phyloP scores from a whole-genome alignment of 495 filamentous ascomycete species.

The Lichina pygmaea region DNA sequence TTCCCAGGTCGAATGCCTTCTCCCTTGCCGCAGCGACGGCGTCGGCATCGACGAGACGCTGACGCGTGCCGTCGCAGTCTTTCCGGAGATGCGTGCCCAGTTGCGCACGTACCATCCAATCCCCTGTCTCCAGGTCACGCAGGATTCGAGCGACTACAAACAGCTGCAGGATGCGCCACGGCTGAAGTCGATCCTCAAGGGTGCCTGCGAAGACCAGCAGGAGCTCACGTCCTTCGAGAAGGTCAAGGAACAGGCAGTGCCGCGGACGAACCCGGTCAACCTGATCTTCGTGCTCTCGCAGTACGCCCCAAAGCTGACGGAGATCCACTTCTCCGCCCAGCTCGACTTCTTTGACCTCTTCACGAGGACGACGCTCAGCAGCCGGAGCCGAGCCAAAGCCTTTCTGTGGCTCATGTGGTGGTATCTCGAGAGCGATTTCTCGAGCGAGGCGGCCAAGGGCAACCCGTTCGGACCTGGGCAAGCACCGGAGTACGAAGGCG shows the following conservation, averaged over 20 bases:
- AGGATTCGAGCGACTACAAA: conserved; percentile 90
- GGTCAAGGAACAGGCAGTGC: conserved; percentile 35
- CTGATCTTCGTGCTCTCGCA: conserved; percentile 86
- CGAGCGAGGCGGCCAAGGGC: conserved; percentile 46
- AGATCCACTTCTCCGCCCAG: conserved; percentile 63
- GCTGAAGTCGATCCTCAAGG: conserved; percentile 91
- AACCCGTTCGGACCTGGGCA: conserved; percentile 75
- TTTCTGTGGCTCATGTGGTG: conserved; percentile 99
- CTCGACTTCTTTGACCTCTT: conserved; percentile 91
- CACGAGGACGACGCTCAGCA: conserved; percentile 66
- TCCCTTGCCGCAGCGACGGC: neutral
- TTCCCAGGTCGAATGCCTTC: neutral
- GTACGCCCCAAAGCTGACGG: conserved; percentile 73
- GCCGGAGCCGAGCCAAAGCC: conserved; percentile 56
- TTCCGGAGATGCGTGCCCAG: conserved; percentile 97
- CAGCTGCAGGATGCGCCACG: conserved; percentile 91
- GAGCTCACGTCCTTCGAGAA: conserved; percentile 72
- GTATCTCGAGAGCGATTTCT: conserved; percentile 93
- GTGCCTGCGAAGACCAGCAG: conserved; percentile 65
- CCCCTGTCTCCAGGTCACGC: conserved; percentile 77
- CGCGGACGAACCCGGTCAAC: conserved; percentile 90
- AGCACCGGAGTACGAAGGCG: conserved; percentile 30
- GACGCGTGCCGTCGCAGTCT: conserved; percentile 28
- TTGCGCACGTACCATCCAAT: conserved; percentile 96
- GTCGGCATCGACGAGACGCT: no score